phyloP scores from a whole-genome alignment of 139 green algal species.

The Volvox africanus region DNA sequence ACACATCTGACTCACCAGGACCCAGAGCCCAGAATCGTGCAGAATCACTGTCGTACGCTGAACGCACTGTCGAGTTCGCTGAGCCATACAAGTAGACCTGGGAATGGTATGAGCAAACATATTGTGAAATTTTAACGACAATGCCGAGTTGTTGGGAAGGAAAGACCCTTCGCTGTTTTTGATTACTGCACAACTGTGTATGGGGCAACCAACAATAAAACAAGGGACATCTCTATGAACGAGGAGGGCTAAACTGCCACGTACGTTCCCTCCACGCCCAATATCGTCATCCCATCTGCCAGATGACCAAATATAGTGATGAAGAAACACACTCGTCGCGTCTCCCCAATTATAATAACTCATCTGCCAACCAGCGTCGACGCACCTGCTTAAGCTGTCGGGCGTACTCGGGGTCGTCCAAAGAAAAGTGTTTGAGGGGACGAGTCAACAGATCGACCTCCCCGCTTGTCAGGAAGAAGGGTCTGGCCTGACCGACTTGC shows the following conservation, averaged over 20 bases:
- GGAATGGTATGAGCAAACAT: too few species aligned
- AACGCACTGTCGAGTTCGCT: conserved; percentile 24
- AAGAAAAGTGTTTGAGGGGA: background rate
- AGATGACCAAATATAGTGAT: too few species aligned
- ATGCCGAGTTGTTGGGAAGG: background rate
- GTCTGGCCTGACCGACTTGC: conserved; percentile 12
- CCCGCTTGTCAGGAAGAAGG: background rate
- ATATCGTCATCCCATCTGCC: too few species aligned
- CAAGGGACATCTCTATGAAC: too few species aligned
- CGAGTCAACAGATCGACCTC: background rate
- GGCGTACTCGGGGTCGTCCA: conserved; percentile 23
- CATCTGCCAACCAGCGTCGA: background rate
- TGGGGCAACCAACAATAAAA: too few species aligned
- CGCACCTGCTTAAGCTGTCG: conserved; percentile 8
- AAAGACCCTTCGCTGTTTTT: too few species aligned
- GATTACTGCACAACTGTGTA: too few species aligned
- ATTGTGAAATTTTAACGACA: too few species aligned
- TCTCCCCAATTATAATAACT: too few species aligned
- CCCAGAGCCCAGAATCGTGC: conserved; percentile 52
- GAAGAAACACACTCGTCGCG: too few species aligned
- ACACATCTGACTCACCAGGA: conserved; percentile 37
- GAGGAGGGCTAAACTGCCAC: too few species aligned
- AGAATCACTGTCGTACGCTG: conserved; percentile 34
- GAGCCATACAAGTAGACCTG: conserved; percentile 7
- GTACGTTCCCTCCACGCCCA: too few species aligned